These are phyloP conservation scores for Kitagawia praeruptora DNA, from an alignment of 129 eudicot genomes.

Conservation along the genomic window DNA sequence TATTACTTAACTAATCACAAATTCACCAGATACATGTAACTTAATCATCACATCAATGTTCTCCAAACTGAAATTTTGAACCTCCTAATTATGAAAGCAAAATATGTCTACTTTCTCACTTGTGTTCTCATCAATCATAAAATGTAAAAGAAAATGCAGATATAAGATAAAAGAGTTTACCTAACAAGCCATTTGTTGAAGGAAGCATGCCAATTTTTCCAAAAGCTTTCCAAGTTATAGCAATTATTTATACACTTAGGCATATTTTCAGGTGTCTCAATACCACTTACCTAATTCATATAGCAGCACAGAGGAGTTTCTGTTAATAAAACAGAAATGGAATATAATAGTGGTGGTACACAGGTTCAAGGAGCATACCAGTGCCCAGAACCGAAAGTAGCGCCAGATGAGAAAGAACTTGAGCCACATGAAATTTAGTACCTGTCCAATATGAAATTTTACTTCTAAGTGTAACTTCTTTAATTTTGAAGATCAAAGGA, in stretches of 20 bases:
- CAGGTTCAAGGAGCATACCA: slow-evolving; percentile 38
- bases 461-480: neutral
- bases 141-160: neutral
- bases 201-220: slow-evolving; percentile 99
- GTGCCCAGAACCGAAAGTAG: slow-evolving; percentile 90
- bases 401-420: slow-evolving; percentile 98
- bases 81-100: neutral
- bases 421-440: slow-evolving; percentile 97
- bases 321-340: neutral
- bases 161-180: slow-evolving; percentile 16
- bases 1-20: neutral
- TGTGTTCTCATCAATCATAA: neutral
- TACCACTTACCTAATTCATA: slow-evolving; percentile 58
- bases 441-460: slow-evolving; percentile 33
- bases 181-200: slow-evolving; percentile 98
- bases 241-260: slow-evolving; percentile 89
- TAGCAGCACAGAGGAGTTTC: neutral
- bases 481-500: neutral
- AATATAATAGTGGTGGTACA: neutral
- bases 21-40: neutral
- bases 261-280: slow-evolving; percentile 96
- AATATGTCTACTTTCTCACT: neutral
- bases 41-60: neutral
- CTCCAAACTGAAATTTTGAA: neutral
- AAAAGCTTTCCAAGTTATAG: slow-evolving; percentile 82